These are phyloP conservation scores for Taxawa tesnikishii DNA, from an alignment of 2,329 filamentous ascomycete species.

Conservation along the genomic window DNA sequence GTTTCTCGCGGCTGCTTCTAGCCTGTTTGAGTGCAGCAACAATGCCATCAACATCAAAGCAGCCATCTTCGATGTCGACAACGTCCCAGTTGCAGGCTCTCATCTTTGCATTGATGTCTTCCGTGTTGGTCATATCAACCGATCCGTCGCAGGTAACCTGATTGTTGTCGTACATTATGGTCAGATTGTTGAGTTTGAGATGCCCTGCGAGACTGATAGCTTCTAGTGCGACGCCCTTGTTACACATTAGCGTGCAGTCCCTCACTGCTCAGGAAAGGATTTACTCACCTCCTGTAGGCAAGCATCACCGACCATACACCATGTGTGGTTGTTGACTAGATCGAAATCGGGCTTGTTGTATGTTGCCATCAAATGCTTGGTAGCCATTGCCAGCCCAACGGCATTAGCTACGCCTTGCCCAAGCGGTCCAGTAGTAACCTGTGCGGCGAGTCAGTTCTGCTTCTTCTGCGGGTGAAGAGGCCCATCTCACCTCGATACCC, in stretches of 20 bases:
- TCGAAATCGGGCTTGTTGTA: slow-evolving; percentile 40
- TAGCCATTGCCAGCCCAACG: slow-evolving; percentile 47
- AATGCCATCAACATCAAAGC: slow-evolving; percentile 37
- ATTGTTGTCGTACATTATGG: slow-evolving; percentile 48
- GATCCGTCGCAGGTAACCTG: slow-evolving; percentile 47
- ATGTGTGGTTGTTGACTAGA: slow-evolving; percentile 40
- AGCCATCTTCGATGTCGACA: slow-evolving; percentile 41
- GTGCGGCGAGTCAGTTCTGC: no score
- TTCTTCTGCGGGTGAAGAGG: no score
- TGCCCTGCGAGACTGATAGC: slow-evolving; percentile 46
- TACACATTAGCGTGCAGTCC: background rate
- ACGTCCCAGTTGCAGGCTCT: slow-evolving; percentile 43
- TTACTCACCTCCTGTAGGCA: slow-evolving; percentile 41
- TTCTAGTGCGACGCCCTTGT: slow-evolving; percentile 40
- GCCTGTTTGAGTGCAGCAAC: slow-evolving; percentile 32
- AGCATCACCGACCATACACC: slow-evolving; percentile 46
- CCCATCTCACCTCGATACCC: slow-evolving; percentile 33
- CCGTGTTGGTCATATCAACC: slow-evolving; percentile 39
- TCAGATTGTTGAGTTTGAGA: slow-evolving; percentile 42
- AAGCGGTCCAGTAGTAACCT: slow-evolving; percentile 45
- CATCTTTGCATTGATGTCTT: slow-evolving; percentile 48
- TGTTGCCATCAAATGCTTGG: slow-evolving; percentile 41
- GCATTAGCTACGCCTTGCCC: slow-evolving; percentile 49
- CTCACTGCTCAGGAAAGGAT: background rate
- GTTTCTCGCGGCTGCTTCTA: slow-evolving; percentile 25